Evolutionary conservation across 176 grass and related monocot species (phyloP).

Genomic region (Paspalum vaginatum): DNA sequence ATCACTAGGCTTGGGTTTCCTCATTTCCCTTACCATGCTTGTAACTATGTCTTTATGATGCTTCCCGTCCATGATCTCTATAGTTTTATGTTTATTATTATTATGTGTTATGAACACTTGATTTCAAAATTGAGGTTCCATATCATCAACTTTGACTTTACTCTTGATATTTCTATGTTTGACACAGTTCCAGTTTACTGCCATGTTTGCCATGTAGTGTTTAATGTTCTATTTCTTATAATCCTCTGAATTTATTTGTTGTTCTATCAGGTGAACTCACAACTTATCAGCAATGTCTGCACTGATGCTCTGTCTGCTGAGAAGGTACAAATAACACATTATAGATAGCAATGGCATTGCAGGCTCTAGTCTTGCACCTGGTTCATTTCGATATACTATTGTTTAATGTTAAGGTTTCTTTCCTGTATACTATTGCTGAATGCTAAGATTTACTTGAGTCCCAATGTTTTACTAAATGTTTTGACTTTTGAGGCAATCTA

Average conservation of each 20-base stretch:
- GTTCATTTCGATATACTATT: conserved; percentile 24
- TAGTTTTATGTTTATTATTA: background rate
- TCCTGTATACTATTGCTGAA: background rate
- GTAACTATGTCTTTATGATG: background rate
- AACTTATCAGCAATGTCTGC: conserved; percentile 98
- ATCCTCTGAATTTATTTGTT: conserved; percentile 29
- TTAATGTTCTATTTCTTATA: conserved; percentile 7
- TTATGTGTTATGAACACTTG: background rate
- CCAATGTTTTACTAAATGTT: background rate
- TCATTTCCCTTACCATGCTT: background rate
- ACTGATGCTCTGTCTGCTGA: conserved; percentile 97
- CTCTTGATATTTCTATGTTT: background rate
- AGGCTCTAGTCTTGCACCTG: background rate
- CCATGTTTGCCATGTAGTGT: background rate
- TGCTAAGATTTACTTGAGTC: background rate
- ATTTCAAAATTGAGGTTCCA: background rate
- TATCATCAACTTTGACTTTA: background rate
- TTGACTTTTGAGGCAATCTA: background rate
- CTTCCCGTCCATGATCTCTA: background rate
- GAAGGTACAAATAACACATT: conserved; percentile 68
- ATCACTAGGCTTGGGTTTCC: background rate
- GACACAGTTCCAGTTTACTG: background rate
- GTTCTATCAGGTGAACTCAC: conserved; percentile 85
- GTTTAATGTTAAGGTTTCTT: too few species aligned
- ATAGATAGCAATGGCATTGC: background rate